A percentile compares a stretch with the other conserved stretches of the same genome.
Conservation (phyloP, 768 basidiomycete genomes). For the Mycena metata region DNA sequence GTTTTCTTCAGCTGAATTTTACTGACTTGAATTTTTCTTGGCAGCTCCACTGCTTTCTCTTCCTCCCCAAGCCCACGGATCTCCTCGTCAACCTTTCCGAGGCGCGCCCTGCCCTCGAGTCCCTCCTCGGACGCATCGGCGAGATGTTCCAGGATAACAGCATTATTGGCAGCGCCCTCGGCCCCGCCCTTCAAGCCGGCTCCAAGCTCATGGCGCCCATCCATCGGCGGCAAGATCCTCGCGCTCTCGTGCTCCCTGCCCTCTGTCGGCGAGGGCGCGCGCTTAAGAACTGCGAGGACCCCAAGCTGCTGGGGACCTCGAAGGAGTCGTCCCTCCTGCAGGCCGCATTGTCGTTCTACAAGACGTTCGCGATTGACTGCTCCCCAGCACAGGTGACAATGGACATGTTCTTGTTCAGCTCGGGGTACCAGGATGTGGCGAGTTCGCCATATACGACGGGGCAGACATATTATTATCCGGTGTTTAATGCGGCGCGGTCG, state of each 20-base stretch:
- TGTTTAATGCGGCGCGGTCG: conserved; percentile 93
- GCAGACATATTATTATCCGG: conserved; percentile 98
- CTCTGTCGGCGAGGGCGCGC: conserved; percentile 89
- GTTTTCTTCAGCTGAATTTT: too few relatives aligned
- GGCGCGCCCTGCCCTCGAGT: conserved; percentile 82
- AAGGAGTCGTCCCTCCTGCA: conserved; percentile 97
- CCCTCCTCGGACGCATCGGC: conserved; percentile 83
- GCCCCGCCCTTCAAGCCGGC: conserved; percentile 94
- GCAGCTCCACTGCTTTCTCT: too few relatives aligned
- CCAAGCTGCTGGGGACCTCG: conserved; percentile 93
- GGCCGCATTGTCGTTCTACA: conserved; percentile 96
- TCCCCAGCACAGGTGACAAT: conserved; percentile 97
- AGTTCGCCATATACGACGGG: conserved; percentile 98
- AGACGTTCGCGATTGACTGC: conserved; percentile 98
- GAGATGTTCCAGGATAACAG: conserved; percentile 99
- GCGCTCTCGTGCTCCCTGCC: conserved; percentile 90
- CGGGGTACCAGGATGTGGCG: conserved; percentile 95
- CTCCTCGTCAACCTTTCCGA: conserved; percentile 96
- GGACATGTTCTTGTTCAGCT: conserved; percentile 99
- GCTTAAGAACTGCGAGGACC: conserved; percentile 96
- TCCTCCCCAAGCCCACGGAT: conserved; percentile 96
- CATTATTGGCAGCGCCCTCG: conserved; percentile 92
- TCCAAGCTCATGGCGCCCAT: conserved; percentile 94
- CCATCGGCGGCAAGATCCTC: conserved; percentile 96
- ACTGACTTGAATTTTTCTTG: too few relatives aligned